phyloP scores from a whole-genome alignment of 176 grass and related monocot species.

The Ampelocalamus luodianensis region DNA sequence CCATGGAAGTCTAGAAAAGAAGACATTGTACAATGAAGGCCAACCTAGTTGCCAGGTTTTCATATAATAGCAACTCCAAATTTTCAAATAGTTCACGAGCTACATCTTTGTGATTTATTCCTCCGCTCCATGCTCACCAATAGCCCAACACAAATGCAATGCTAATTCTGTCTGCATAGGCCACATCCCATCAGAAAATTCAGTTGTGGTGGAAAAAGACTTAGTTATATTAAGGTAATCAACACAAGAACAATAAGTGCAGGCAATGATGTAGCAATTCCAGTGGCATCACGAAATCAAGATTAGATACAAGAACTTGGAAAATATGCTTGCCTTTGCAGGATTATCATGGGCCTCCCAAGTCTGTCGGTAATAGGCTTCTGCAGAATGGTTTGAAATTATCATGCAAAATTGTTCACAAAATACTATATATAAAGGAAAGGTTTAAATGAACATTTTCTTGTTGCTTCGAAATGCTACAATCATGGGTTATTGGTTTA shows the following conservation, averaged over 20 bases:
- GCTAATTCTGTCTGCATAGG: conserved; percentile 79
- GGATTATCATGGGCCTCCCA: conserved; percentile 81
- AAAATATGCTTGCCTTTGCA: conserved; percentile 69
- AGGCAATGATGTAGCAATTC: conserved; percentile 1
- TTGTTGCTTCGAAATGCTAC: neutral
- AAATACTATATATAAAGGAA: conserved; percentile 7
- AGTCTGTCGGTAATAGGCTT: conserved; percentile 94
- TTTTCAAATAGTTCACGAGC: conserved; percentile 92
- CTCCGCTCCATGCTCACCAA: conserved; percentile 91
- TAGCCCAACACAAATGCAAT: conserved; percentile 93
- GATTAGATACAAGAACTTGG: conserved; percentile 15
- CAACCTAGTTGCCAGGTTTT: conserved; percentile 93
- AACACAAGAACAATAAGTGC: neutral
- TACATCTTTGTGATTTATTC: conserved; percentile 74
- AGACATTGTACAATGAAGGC: neutral
- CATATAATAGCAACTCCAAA: conserved; percentile 86
- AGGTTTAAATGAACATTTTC: neutral
- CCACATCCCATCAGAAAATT: conserved; percentile 15
- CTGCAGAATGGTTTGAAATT: conserved; percentile 56
- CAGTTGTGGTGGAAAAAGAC: conserved; percentile 8
- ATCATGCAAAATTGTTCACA: conserved; percentile 28
- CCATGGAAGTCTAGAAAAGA: conserved; percentile 11
- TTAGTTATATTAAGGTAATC: neutral
- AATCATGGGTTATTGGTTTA: conserved; percentile 11
- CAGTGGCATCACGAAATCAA: conserved; percentile 3